A percentile compares a stretch with the other conserved stretches of the same genome.
Conservation (phyloP, 768 basidiomycete genomes). For the Leccinum incarnatum region DNA sequence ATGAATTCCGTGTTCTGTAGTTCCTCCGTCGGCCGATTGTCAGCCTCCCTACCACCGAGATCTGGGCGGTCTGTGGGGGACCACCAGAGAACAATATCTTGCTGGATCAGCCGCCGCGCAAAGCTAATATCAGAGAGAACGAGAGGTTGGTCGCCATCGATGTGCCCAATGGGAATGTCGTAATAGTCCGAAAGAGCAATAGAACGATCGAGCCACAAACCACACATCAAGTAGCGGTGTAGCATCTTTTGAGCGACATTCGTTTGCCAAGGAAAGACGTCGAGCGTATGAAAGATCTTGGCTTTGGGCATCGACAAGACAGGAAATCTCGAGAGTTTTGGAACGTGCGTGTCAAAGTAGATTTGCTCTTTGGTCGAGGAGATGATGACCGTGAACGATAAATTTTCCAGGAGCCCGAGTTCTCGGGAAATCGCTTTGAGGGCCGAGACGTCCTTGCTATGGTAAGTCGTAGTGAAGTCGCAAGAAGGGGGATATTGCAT, state of each 20-base stretch:
- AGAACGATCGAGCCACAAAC: slow-evolving; percentile 76
- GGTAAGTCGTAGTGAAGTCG: slow-evolving; percentile 70
- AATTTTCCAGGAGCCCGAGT: slow-evolving; percentile 69
- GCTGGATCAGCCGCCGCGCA: slow-evolving; percentile 78
- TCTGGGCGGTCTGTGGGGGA: slow-evolving; percentile 86
- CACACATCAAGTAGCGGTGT: slow-evolving; percentile 73
- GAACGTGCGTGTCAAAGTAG: slow-evolving; percentile 74
- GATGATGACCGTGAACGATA: slow-evolving; percentile 73
- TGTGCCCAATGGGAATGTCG: slow-evolving; percentile 89
- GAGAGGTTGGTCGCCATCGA: slow-evolving; percentile 89
- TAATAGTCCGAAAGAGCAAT: slow-evolving; percentile 84
- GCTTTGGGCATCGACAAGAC: slow-evolving; percentile 83
- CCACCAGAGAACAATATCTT: slow-evolving; percentile 98
- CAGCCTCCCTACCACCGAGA: slow-evolving; percentile 90
- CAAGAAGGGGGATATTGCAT: slow-evolving; percentile 63
- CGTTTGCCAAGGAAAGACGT: slow-evolving; percentile 87
- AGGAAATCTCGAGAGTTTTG: slow-evolving; percentile 80
- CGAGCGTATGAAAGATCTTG: slow-evolving; percentile 68
- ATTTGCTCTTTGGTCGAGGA: slow-evolving; percentile 82
- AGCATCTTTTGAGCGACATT: slow-evolving; percentile 83
- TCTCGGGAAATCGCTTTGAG: slow-evolving; percentile 87
- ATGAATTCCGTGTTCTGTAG: slow-evolving; percentile 82
- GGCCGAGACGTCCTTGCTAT: slow-evolving; percentile 74
- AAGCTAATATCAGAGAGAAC: slow-evolving; percentile 87
- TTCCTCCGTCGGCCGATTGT: slow-evolving; percentile 73